Base-by-base conservation (phyloP, 2,329 filamentous ascomycete species). In the Alternaria sp. region DNA sequence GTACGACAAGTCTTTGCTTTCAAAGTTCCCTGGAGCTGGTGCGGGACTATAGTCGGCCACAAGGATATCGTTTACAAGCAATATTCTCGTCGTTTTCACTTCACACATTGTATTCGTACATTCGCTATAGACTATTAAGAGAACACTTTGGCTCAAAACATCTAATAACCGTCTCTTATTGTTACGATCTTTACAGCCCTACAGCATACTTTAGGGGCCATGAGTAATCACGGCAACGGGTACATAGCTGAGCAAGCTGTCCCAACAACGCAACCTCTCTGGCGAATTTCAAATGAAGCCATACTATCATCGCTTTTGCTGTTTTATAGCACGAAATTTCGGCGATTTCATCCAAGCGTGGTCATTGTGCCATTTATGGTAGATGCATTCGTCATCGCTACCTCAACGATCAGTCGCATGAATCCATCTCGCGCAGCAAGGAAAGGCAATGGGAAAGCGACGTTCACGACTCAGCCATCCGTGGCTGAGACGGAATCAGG, bases 1-100 rank as follows among this genome's bases (percentile, higher is more conserved):
- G 7, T 69, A 67, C 34, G 54, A 70, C 28, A 64, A 61, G 27
- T 38, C 54, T 22, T 48, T 68, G 18, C 66, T 68, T 20, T 63
- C 62, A 14, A 28, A 54, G 14, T 69, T 68, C 46, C 67, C 67
- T 30, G 67, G 67, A 57, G 67, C 46, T 7, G 46, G 46, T 20
- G 18, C 46, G 16, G 46, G 30, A 49, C 22, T 49, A 4, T 49
- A 49, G 46, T 49, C 12, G 12, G 18, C 6, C 6, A 18, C 14
- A 16, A n/a, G 18, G 28, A 36, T 25, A 18, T 49, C 18, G 8
- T 34, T 2, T 11, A 25, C 32, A 20, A 49, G 20, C 30, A 34
- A 25, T 25, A n/a, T 2, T 11, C 16, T 25, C 18, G 11, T 22
- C 6, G 12, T n/a, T 6, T 36, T 36, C 30, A 22, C 46, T 25